These are phyloP conservation scores for Coprinopsis cinerea DNA, from an alignment of 768 basidiomycete species.

Conservation along the genomic window DNA sequence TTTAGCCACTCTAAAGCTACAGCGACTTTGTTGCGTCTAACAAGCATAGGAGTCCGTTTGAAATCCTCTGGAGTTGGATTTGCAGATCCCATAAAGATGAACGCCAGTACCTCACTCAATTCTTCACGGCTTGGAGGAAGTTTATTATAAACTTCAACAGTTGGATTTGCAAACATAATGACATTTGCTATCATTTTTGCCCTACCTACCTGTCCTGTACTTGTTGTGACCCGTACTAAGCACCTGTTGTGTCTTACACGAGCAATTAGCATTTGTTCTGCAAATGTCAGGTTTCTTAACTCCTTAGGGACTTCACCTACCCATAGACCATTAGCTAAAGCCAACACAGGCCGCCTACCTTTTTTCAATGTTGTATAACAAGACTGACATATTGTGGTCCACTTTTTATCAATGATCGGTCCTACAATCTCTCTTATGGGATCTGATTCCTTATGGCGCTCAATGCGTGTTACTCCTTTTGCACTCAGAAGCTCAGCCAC, in stretches of 20 bases:
- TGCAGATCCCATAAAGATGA: not conserved
- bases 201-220: too few species aligned
- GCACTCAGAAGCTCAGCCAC: not conserved
- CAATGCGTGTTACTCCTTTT: not conserved
- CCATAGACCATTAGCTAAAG: conserved; percentile 6
- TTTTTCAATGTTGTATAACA: not conserved
- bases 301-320: not conserved
- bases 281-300: not conserved
- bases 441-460: not conserved
- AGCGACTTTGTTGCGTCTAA: not conserved
- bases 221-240: not conserved
- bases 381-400: not conserved
- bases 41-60: not conserved
- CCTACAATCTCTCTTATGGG: not conserved
- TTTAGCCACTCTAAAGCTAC: conserved; percentile 2
- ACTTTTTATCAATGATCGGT: not conserved
- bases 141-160: not conserved
- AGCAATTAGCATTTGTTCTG: not conserved
- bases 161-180: not conserved
- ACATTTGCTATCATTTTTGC: conserved; percentile 4
- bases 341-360: not conserved
- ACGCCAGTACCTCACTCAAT: not conserved
- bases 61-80: not conserved
- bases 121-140: not conserved
- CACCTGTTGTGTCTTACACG: not conserved